Evolutionary conservation across 2,329 filamentous ascomycete species (phyloP), one percentile per base, ranked within the genome.

Genomic region (Ophiostoma himal-ulmi): DNA sequence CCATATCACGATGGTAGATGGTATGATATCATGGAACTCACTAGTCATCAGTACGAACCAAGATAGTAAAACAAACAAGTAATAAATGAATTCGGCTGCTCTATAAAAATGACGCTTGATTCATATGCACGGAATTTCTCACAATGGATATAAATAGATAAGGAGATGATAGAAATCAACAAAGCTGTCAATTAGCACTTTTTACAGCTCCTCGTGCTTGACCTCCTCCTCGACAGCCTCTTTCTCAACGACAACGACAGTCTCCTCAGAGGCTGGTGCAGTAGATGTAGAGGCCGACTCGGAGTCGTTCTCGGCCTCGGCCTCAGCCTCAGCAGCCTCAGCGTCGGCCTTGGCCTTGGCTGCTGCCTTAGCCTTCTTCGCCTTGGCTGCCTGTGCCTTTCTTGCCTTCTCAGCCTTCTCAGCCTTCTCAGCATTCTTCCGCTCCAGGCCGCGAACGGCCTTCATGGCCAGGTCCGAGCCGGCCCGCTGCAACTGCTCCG

Each of bases 381-480:
- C 85, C 81, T 74, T 78, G 44, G 44, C 44, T 17, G 44, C 44
- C 76, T 76, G 77, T n/a, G 74, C 75, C 75, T 69, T 68, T 34
- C 13, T 26, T 39, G 70, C 26, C 65, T 68, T 82, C 6, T 30
- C 57, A 75, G 74, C 85, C 81, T 74, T 78, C 76, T 76, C 77
- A 30, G 73, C 85, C 81, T 74, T 78, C 76, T 76, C 77, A 30
- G 73, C 34, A 72, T 74, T 78, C 75, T 82, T 83, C 75, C 81
- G 81, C 73, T 80, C 79, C 74, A 84, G 84, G 75, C 84, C 83
- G 74, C 82, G 84, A 75, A 90, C 86, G 70, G 86, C 86, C 82
- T 88, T 90, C 82, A 90, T 86, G 70, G 92, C 85, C 67, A 94
- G 83, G 34, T 92, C 87, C 78, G 90, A 85, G 75, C 88, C 86